Evolutionary conservation across 495 filamentous ascomycete species (phyloP), one percentile per base, ranked within the genome.

Genomic region (Niebla homalea): DNA sequence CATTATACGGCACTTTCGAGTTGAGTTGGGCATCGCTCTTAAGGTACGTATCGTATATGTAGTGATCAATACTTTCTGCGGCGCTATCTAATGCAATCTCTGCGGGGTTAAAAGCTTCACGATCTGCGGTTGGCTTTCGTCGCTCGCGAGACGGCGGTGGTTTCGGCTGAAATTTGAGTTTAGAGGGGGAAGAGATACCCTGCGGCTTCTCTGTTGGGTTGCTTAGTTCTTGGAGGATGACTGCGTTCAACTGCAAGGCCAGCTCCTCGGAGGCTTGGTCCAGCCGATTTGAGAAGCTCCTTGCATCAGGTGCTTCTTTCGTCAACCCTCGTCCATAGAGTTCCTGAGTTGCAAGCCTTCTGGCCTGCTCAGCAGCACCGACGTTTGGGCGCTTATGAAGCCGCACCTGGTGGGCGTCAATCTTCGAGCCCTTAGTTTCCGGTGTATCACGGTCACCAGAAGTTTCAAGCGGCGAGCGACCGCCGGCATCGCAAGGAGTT

Each of bases 41-140:
- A 18, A 82, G 67, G 56, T 79, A 84, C 8, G 72, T 78, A 56
- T 84, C 80, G 60, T 79, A 78, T 42, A 81, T 76, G 59, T 76
- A 84, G 40, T 77, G 8, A 12, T 32, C 29, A 12, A 32, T 32
- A 7, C 2, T 32, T 32, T 7, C 29, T 32, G 29, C 74, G n/a
- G 55, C 64, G 10, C 80, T 77, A 35, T 62, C 66, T 71, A 58
- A 14, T 16, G 19, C 16, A 32, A 43, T 25, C 46, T 52, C 35
- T 35, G 35, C 60, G 19, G 64, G 62, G 5, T 61, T 54, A 22
- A 67, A 57, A 52, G 62, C 60, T 42, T 53, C 52, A 50, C 52
- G 46, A 50, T 58, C 57, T 36, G 51, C 48, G 40, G 52, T 53
- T 21, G 46, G 16, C 38, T 63, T 60, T 36, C 56, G 43, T 37